Evolutionary conservation across 441 rosid species (phyloP).

Genomic region (Adansonia gregorii): DNA sequence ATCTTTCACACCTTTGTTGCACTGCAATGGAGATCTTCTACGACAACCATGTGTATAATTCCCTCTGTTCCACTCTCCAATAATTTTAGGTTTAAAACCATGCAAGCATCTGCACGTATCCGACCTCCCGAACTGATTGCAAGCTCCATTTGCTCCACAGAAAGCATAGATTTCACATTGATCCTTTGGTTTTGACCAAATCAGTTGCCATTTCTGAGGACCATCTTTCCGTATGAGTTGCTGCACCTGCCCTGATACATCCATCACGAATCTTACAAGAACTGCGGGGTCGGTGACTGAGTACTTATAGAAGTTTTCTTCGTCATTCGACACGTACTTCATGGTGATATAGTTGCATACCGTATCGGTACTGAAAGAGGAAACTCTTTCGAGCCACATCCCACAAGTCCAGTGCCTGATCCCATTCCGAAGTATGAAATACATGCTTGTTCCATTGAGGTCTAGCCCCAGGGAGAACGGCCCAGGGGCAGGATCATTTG

Average conservation of each 20-base stretch:
- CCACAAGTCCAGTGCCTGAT: constrained; percentile 67
- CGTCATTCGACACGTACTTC: constrained; percentile 37
- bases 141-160: constrained; percentile 66
- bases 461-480: constrained; percentile 62
- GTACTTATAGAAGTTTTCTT: constrained; percentile 61
- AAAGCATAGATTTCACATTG: constrained; percentile 60
- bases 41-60: constrained; percentile 60
- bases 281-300: constrained; percentile 28
- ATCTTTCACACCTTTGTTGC: constrained; percentile 42
- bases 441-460: constrained; percentile 49
- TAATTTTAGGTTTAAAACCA: constrained; percentile 48
- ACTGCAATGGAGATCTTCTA: constrained; percentile 51
- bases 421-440: constrained; percentile 50
- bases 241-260: constrained; percentile 58
- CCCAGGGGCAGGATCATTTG: constrained; percentile 65
- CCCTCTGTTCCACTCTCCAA: constrained; percentile 46
- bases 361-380: constrained; percentile 12
- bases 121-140: constrained; percentile 40
- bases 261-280: constrained; percentile 50
- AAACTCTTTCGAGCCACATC: constrained; percentile 62
- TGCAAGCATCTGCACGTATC: constrained; percentile 54
- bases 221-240: constrained; percentile 42
- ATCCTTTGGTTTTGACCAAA: constrained; percentile 70
- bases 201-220: constrained; percentile 46
- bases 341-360: not conserved